Base-by-base conservation (phyloP, 164 flowering plant genomes). In the Chimonanthus praecox region DNA sequence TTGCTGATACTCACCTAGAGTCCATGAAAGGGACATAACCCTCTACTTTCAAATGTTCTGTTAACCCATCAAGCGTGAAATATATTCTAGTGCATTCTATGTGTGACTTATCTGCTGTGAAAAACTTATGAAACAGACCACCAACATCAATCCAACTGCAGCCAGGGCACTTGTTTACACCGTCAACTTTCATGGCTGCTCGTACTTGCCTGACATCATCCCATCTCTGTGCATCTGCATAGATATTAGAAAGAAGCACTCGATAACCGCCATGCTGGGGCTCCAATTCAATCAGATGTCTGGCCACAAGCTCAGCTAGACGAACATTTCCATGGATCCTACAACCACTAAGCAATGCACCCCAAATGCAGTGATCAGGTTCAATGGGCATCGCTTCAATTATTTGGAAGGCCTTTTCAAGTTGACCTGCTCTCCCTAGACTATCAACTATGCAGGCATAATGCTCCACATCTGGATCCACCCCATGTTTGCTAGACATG, bases 291-390 rank as follows among this genome's bases (percentile, higher is more conserved):
- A 77, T 68, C 21, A 80, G 75, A 72, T 77, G 75, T 18, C 50
- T 74, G 15, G 82, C 77, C 45, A 78, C 78, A 63, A 80, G 68
- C 77, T 80, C 80, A 33, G 80, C 82, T 16, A 80, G 44, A 64
- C 58, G n/a, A 15, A 80, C 68, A 64, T 77, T 71, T 33, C 78
- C 74, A 68, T 80, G 82, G 63, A 80, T 80, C 64, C 80, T 67
- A 72, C 82, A 80, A 49, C 75, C 73, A 58, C 73, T 70, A 58
- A 80, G 82, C n/a, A 80, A 49, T 4, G 82, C 77, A 47, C 80
- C 73, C 82, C 78, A 80, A 60, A 80, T 73, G 73, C 75, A 80
- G 64, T 80, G 80, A 20, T 80, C 80, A 16, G 80, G 80, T 67
- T 54, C 73, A 21, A 80, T 63, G 3, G 82, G 75, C 82, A 80